Conservation (phyloP, 495 filamentous ascomycete species). For the Pyronema omphalodes region DNA sequence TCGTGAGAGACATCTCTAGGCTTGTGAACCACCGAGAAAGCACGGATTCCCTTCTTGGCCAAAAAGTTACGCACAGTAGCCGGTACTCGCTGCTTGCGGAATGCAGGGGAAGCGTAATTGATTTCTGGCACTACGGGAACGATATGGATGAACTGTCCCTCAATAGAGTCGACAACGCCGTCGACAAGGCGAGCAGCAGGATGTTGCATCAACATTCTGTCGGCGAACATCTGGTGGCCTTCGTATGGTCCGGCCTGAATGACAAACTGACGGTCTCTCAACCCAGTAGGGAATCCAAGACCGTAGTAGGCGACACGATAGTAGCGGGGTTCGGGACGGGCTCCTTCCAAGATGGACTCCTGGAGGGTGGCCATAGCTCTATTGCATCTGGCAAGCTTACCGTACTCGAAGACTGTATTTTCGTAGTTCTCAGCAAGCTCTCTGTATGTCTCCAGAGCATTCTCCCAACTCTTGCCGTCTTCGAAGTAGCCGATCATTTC, state of each 20-base stretch:
- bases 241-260: constrained; percentile 68
- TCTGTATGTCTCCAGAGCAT: constrained; percentile 73
- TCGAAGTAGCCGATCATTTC: constrained; percentile 88
- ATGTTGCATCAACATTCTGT: constrained; percentile 82
- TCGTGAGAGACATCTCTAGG: not conserved
- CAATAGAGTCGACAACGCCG: constrained; percentile 47
- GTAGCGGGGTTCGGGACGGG: constrained; percentile 60
- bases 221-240: constrained; percentile 61
- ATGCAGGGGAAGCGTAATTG: constrained; percentile 68
- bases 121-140: constrained; percentile 63
- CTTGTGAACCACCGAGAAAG: constrained; percentile 10
- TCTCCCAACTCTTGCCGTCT: constrained; percentile 79
- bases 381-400: constrained; percentile 73
- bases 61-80: constrained; percentile 66
- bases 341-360: constrained; percentile 56
- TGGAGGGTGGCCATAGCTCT: constrained; percentile 86
- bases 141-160: constrained; percentile 86
- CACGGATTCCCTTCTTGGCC: constrained; percentile 27
- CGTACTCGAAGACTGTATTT: constrained; percentile 71
- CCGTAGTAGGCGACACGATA: constrained; percentile 87
- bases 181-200: constrained; percentile 69
- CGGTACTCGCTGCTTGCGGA: constrained; percentile 68
- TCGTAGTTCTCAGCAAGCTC: constrained; percentile 85
- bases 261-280: constrained; percentile 85
- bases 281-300: constrained; percentile 61